Evolutionary conservation across 1,284 basidiomycete species (phyloP), one percentile per base, ranked within the genome.

Genomic region (Leccinum subfulvum): DNA sequence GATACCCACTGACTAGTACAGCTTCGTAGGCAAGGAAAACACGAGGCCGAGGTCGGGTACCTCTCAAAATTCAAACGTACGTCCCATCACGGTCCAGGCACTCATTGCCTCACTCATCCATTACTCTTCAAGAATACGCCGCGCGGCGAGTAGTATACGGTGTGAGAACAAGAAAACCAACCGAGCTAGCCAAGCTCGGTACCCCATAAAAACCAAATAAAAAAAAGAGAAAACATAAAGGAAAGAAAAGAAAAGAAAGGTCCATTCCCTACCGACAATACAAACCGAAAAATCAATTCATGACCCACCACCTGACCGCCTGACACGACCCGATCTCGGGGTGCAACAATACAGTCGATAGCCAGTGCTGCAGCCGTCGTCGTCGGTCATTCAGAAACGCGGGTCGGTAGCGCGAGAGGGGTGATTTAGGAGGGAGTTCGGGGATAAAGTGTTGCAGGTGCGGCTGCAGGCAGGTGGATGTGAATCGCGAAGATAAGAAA

Each of bases 341-440:
- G 68, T 92, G 90, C 1, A 92, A 77, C 0, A 92, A 70, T 1
- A 92, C 81, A 0, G 81, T 76, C 0, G 83, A 80, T 0, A 92
- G 83, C 89, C 89, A 92, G 61, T 83, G 83, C 68, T 90, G 83
- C 2, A 92, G 77, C 16, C 80, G 80, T 51, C 83, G 79, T 23
- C 89, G 77, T n/a, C 90, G 80, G n/a, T 80, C 80, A 58, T 91
- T 88, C 2, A 92, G 81, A 73, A 92, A 92, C 0, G 82, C 83
- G 0, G 86, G 83, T 8, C 89, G 78, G 68, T 88, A 91, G 51
- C 84, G 83, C 14, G 88, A 82, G 2, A 90, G 77, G 0, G 89
- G 83, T 0, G 85, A 82, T 72, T 91, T 92, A 0, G 90, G 88
- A 0, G 90, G 90, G 1, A 92, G 80, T 0, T 79, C 61, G 2